Conservation (phyloP, 164 flowering plant genomes). For the Chloranthus sessilifolius region DNA sequence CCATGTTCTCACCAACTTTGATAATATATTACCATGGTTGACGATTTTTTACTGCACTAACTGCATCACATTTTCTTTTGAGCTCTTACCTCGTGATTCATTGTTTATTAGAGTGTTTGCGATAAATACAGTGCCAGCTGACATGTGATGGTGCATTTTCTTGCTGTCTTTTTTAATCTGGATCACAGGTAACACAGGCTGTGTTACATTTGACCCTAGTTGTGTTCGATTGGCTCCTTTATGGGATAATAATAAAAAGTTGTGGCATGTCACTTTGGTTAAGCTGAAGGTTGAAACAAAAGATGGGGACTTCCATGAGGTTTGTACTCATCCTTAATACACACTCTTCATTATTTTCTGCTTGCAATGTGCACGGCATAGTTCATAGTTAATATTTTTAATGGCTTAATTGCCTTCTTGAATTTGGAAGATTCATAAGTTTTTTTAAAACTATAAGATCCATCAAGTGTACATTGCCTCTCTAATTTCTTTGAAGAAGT, state of each 20-base stretch:
- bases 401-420: too few relatives aligned
- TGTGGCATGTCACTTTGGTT: conserved; percentile 28
- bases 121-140: too few relatives aligned
- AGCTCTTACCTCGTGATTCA: too few relatives aligned
- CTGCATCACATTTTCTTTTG: too few relatives aligned
- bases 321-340: conserved; percentile 7
- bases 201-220: conserved; percentile 15
- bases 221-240: conserved; percentile 33
- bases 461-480: neutral
- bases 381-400: too few relatives aligned
- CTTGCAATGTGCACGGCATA: too few relatives aligned
- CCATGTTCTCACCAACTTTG: too few relatives aligned
- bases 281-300: conserved; percentile 18
- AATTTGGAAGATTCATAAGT: neutral
- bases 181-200: conserved; percentile 24
- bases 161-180: neutral
- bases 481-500: neutral
- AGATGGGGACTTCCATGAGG: conserved; percentile 12
- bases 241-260: conserved; percentile 23
- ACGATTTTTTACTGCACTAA: too few relatives aligned
- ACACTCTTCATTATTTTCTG: neutral
- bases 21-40: too few relatives aligned
- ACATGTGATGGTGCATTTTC: too few relatives aligned
- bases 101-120: too few relatives aligned
- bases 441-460: neutral